Evolutionary conservation across 306 rosid species (phyloP).

Genomic region (Biancaea sappan): DNA sequence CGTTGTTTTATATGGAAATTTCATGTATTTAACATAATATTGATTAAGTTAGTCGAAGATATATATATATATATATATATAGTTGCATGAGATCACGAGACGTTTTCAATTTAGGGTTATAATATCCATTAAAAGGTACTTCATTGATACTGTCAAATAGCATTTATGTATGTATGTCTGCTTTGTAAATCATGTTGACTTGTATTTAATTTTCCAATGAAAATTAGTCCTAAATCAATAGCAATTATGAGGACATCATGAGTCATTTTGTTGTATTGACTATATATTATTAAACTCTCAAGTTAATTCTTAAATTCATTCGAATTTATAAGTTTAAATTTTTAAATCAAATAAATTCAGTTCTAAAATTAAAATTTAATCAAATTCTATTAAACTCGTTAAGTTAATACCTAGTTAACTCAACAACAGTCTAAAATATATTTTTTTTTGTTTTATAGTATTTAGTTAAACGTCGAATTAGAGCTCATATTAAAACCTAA

Average conservation of each 20-base stretch:
- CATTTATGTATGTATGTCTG: slow-evolving; percentile 24
- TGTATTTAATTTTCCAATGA: background rate
- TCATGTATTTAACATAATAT: background rate
- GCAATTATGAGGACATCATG: slow-evolving; percentile 38
- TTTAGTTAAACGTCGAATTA: no score
- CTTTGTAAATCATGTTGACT: slow-evolving; percentile 23
- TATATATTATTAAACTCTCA: no score
- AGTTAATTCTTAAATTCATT: no score
- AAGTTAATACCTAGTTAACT: no score
- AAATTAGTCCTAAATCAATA: slow-evolving; percentile 33
- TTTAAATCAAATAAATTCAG: no score
- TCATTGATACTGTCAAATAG: background rate
- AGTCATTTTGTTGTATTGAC: slow-evolving; percentile 27
- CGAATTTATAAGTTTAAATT: no score
- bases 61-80: background rate
- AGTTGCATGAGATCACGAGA: background rate
- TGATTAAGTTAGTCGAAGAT: no score
- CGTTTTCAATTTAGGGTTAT: slow-evolving; percentile 1
- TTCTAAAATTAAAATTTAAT: no score
- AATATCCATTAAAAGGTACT: background rate
- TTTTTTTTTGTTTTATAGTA: no score
- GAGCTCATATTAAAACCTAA: no score
- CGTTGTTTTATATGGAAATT: background rate
- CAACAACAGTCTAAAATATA: no score
- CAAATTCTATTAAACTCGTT: no score